Conservation (phyloP, 345 rosid genomes). For the Lenwebbia sp. region DNA sequence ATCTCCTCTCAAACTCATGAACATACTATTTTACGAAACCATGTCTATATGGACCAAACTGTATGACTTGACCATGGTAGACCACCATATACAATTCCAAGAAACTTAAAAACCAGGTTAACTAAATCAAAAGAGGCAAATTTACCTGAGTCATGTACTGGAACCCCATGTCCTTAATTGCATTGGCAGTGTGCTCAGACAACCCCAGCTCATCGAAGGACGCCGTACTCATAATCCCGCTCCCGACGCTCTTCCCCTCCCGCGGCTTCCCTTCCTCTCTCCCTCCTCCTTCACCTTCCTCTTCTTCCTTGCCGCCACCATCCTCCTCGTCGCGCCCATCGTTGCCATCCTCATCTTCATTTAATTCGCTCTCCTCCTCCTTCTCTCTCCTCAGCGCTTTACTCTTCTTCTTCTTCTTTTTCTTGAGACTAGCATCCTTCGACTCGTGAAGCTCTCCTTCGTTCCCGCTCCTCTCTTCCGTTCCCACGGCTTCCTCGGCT, state of each 20-base stretch:
- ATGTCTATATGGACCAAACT: too few relatives aligned
- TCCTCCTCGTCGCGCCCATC: not conserved
- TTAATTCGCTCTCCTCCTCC: not conserved
- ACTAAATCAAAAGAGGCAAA: not conserved
- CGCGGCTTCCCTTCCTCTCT: not conserved
- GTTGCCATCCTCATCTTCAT: not conserved
- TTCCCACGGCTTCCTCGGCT: not conserved
- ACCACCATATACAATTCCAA: not conserved
- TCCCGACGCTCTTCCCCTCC: constrained; percentile 3
- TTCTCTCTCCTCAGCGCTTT: not conserved
- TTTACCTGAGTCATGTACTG: constrained; percentile 75
- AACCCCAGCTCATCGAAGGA: constrained; percentile 63
- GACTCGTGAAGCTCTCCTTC: not conserved
- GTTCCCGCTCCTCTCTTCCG: not conserved
- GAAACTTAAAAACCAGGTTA: not conserved
- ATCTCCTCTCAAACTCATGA: too few relatives aligned
- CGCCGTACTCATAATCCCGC: constrained; percentile 76
- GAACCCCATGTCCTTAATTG: constrained; percentile 76
- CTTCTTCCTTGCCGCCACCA: not conserved
- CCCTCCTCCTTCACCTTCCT: not conserved
- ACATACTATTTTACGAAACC: too few relatives aligned
- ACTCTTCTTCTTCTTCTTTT: not conserved
- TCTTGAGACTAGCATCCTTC: not conserved
- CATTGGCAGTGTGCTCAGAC: constrained; percentile 53
- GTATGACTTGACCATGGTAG: not conserved